Conservation (phyloP, 2,329 filamentous ascomycete genomes). For the Verticillium zaregamsianum region DNA sequence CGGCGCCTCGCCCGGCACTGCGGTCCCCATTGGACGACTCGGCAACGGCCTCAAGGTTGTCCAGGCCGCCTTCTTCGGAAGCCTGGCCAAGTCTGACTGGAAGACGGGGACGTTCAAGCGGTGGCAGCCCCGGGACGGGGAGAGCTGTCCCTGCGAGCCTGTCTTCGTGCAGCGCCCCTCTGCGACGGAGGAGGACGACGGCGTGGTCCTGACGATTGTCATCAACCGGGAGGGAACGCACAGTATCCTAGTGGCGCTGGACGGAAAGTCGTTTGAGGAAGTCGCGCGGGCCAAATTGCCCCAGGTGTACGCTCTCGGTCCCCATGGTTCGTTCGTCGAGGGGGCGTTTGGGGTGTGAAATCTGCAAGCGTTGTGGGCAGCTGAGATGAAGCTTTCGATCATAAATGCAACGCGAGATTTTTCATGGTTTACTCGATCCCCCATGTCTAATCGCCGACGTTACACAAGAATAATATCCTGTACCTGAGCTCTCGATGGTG, state of each 20-base stretch:
- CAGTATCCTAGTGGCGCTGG: conserved; percentile 13
- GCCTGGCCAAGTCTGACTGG: conserved; percentile 14
- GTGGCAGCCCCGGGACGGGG: conserved; percentile 14
- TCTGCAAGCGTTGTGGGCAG: too few species aligned
- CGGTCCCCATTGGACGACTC: conserved; percentile 10
- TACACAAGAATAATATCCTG: too few species aligned
- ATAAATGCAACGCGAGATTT: too few species aligned
- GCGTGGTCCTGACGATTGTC: conserved; percentile 13
- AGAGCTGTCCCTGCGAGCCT: conserved; percentile 20
- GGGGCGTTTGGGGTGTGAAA: background rate
- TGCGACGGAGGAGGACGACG: conserved; percentile 12
- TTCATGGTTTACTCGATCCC: too few species aligned
- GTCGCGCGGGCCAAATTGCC: conserved; percentile 13
- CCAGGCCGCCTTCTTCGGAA: conserved; percentile 12
- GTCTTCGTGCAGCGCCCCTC: conserved; percentile 13
- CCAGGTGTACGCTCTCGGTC: conserved; percentile 9
- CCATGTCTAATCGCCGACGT: background rate
- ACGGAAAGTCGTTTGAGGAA: conserved; percentile 12
- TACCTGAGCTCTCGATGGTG: too few species aligned
- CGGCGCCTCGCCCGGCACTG: conserved; percentile 9
- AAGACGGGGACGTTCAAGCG: conserved; percentile 10
- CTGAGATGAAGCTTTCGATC: too few species aligned
- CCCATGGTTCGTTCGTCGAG: conserved; percentile 12
- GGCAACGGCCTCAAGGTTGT: conserved; percentile 5
- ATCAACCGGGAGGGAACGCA: conserved; percentile 10